Evolutionary conservation across 2,329 filamentous ascomycete species (phyloP).

Genomic region (Neofusicoccum kwambonambiense): DNA sequence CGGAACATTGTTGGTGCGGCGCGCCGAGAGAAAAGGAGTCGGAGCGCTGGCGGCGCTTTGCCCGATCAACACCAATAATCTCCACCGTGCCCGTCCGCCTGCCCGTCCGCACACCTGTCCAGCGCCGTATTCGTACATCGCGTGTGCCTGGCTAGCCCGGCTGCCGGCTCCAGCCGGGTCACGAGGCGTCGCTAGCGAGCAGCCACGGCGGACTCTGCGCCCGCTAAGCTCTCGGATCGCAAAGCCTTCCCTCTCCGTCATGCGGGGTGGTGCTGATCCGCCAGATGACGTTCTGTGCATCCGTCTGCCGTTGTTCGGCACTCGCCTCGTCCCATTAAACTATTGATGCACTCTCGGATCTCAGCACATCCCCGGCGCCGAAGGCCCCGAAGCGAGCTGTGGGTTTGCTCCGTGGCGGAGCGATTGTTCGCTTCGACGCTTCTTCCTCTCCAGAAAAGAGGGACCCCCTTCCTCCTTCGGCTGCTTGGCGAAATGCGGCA

Average conservation of each 20-base stretch:
- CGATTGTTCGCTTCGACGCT: background rate
- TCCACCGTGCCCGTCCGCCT: background rate
- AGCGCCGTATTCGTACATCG: conserved; percentile 1
- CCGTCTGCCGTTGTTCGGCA: no score
- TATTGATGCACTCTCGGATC: background rate
- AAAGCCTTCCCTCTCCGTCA: background rate
- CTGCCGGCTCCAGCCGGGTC: background rate
- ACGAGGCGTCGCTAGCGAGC: background rate
- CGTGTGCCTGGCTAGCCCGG: background rate
- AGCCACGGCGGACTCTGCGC: background rate
- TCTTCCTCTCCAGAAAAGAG: background rate
- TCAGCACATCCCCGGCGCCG: background rate
- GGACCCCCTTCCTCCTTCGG: background rate
- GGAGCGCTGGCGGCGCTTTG: background rate
- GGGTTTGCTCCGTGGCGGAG: background rate
- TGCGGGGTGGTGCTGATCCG: conserved; percentile 4
- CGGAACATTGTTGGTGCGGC: conserved; percentile 13
- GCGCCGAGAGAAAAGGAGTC: background rate
- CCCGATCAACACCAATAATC: conserved; percentile 5
- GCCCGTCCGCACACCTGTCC: background rate
- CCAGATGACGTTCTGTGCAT: conserved; percentile 1
- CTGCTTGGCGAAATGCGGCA: background rate
- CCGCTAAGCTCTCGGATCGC: conserved; percentile 8
- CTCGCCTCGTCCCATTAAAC: no score
- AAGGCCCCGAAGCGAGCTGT: background rate